Conservation (phyloP, 2,329 filamentous ascomycete species). For the Aspergillus sp. region DNA sequence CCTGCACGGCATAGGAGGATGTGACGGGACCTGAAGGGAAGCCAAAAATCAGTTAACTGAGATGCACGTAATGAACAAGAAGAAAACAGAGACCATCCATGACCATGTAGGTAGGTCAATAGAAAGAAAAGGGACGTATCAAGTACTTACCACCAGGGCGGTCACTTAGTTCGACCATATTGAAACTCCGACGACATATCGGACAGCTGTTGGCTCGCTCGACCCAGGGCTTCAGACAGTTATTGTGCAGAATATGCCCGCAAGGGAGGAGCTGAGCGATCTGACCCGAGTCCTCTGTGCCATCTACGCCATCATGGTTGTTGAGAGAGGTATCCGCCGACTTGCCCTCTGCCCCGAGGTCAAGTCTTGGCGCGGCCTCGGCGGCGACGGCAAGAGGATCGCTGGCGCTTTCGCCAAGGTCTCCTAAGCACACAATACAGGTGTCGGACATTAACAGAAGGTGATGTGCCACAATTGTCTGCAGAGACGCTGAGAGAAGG, state of each 20-base stretch:
- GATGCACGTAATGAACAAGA: not conserved
- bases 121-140: slow-evolving; percentile 8
- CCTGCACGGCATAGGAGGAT: slow-evolving; percentile 59
- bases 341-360: slow-evolving; percentile 34
- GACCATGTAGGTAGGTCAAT: not conserved
- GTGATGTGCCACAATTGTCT: slow-evolving; percentile 30
- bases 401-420: slow-evolving; percentile 62
- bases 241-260: slow-evolving; percentile 88
- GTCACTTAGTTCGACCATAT: slow-evolving; percentile 81
- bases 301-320: slow-evolving; percentile 31
- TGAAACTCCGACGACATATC: slow-evolving; percentile 90
- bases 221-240: slow-evolving; percentile 90
- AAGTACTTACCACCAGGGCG: slow-evolving; percentile 70
- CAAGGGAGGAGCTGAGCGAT: slow-evolving; percentile 71
- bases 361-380: slow-evolving; percentile 46
- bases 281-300: slow-evolving; percentile 47
- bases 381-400: slow-evolving; percentile 48
- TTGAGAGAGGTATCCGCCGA: slow-evolving; percentile 29
- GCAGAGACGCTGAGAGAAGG: slow-evolving; percentile 34
- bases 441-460: slow-evolving; percentile 61
- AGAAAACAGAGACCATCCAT: slow-evolving; percentile 9
- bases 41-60: not conserved
- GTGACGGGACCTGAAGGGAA: slow-evolving; percentile 52
- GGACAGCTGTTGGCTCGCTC: slow-evolving; percentile 97
- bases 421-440: slow-evolving; percentile 72